phyloP scores from a whole-genome alignment of 345 rosid genomes.

The Gossypium stocksii region DNA sequence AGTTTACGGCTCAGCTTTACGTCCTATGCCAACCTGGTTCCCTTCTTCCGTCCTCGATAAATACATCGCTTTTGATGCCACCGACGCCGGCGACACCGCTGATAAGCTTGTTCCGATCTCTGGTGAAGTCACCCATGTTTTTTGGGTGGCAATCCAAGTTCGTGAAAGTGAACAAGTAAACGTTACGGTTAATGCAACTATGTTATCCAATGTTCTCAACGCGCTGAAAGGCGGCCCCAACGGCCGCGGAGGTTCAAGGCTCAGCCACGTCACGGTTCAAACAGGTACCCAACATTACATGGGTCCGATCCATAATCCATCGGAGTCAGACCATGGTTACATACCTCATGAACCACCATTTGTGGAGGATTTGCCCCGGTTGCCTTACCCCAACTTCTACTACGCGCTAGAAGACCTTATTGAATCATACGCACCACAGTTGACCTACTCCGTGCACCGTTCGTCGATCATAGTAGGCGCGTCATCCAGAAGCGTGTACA shows the following conservation, averaged over 20 bases:
- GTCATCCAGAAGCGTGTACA: slow-evolving; percentile 26
- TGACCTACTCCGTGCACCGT: slow-evolving; percentile 28
- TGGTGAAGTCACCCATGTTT: slow-evolving; percentile 28
- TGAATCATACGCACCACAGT: slow-evolving; percentile 10
- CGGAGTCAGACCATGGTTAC: neutral
- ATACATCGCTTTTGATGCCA: slow-evolving; percentile 26
- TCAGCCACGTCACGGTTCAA: slow-evolving; percentile 26
- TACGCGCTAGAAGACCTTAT: slow-evolving; percentile 33
- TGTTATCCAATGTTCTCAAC: slow-evolving; percentile 27
- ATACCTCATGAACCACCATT: slow-evolving; percentile 34
- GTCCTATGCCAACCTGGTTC: slow-evolving; percentile 29
- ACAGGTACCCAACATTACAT: slow-evolving; percentile 39
- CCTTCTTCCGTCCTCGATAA: slow-evolving; percentile 19
- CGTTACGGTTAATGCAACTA: slow-evolving; percentile 12
- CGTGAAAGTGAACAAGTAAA: slow-evolving; percentile 23
- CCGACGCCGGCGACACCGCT: neutral
- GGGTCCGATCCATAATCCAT: slow-evolving; percentile 28
- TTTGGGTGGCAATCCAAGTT: slow-evolving; percentile 35
- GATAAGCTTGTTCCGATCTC: slow-evolving; percentile 15
- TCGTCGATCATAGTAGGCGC: slow-evolving; percentile 34
- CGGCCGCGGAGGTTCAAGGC: neutral
- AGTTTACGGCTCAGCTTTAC: slow-evolving; percentile 34
- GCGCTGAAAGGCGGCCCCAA: slow-evolving; percentile 11
- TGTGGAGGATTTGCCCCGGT: slow-evolving; percentile 25
- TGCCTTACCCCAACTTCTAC: slow-evolving; percentile 40